Base-by-base conservation (phyloP, 2,329 filamentous ascomycete genomes). In the Penicillium sp. region DNA sequence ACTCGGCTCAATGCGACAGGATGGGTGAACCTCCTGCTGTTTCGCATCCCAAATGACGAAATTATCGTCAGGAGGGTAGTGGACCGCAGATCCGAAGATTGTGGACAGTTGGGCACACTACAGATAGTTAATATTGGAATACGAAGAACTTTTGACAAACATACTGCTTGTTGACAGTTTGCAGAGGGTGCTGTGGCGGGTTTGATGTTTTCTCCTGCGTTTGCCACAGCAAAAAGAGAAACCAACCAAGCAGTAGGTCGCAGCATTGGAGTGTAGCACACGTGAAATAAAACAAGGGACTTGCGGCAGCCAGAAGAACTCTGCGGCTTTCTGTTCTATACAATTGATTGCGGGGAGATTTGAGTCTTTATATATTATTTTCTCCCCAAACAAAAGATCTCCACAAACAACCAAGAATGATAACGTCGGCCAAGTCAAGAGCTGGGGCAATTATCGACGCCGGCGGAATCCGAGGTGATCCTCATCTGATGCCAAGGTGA, bases 1-100 rank as follows among this genome's bases (percentile, higher is more conserved):
- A 3, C 58, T 52, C 5, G 64, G 62, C 38, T 60, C 57, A 46
- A 65, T 60, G 15, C 60, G 50, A 39, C 64, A 67, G 29, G 54
- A 57, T 13, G 65, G 60, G 23, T 53, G 50, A 45, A 60, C 46
- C 23, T 53, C 59, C 19, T 51, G 50, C 43, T 67, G 64, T 31
- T 67, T 63, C 2, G 57, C 50, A 21, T 61, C 61, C 62, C 65
- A 67, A 2, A 50, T 43, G 4, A 53, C 57, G 41, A 63, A 65
- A n/a, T 40, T 47, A 29, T 57, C 49, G 11, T n/a, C 19, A 16
- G 33, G 41, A 16, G 33, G 33, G 11, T 41, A 56, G 31, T 59
- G 57, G 9, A 59, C 21, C 2, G 25, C 29, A 27, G 52, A 36
- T n/a, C 57, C 48, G 23, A 59, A 48, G 16, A 23, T 11, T 2